A percentile compares a stretch with the other conserved stretches of the same genome.
phyloP scores from a whole-genome alignment of 2,329 filamentous ascomycete species.

The Rhexocercosporidium sp. region DNA sequence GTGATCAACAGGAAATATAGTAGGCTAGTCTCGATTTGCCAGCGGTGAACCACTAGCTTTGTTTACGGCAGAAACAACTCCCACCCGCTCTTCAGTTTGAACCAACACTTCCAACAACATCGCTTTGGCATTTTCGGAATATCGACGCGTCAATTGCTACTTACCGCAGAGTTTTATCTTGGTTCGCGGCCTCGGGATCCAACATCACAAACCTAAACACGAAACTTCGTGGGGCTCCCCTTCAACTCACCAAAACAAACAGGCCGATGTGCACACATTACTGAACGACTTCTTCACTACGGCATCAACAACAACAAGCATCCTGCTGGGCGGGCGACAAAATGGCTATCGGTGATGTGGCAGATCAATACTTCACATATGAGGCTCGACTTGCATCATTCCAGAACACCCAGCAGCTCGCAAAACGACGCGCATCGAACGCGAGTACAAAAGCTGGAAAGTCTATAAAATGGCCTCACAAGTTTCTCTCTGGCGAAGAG shows the following conservation, averaged over 20 bases:
- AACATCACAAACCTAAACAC: neutral
- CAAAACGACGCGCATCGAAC: slow-evolving; percentile 74
- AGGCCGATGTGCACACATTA: neutral
- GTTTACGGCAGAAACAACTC: neutral
- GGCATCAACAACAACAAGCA: neutral
- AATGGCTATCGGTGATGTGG: slow-evolving; percentile 36
- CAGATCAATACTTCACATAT: slow-evolving; percentile 63
- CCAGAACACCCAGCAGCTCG: slow-evolving; percentile 62
- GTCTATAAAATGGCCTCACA: slow-evolving; percentile 78
- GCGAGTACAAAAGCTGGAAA: slow-evolving; percentile 63
- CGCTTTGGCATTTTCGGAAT: slow-evolving; percentile 7
- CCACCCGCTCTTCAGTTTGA: neutral
- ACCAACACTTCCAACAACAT: slow-evolving; percentile 13
- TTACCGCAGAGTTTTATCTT: neutral
- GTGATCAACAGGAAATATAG: no score
- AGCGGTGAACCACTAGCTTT: neutral
- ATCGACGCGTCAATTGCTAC: slow-evolving; percentile 19
- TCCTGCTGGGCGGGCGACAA: slow-evolving; percentile 6
- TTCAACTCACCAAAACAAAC: slow-evolving; percentile 15
- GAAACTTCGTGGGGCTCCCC: slow-evolving; percentile 1
- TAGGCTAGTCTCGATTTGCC: neutral
- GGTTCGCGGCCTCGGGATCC: neutral
- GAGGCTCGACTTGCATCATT: slow-evolving; percentile 85
- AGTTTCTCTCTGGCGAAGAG: slow-evolving; percentile 65
- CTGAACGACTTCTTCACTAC: neutral